Evolutionary conservation across 2,329 filamentous ascomycete genomes (phyloP), one percentile per base, ranked within the genome.

Genomic region (Plenodomus lindquistii): DNA sequence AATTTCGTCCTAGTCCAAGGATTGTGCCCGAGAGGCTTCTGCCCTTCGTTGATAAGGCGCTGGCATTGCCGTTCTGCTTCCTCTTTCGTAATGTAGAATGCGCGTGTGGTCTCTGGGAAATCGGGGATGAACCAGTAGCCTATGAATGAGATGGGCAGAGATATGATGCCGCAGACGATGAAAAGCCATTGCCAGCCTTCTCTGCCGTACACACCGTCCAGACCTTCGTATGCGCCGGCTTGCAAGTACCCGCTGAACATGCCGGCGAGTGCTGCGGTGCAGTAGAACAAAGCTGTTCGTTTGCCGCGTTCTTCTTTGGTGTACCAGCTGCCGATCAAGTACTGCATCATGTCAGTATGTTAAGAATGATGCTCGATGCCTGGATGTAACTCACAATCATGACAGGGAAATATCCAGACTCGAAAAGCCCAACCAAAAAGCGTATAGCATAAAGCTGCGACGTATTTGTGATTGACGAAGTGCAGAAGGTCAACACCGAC

Each of bases 261-360:
- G 7, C 64, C 59, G 7, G 63, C 65, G 1, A 71, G 52, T 2
- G 65, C 57, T 11, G 62, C 63, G 1, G 67, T 66, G 40, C 66
- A 65, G 45, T 63, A 70, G 39, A 71, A 71, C 3, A 71, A 42
- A 1, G 61, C 61, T 2, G 67, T 60, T n/a, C 68, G 62, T 29
- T 69, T 63, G 16, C 64, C 64, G 20, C 68, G 46, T 39, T 71
- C 67, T 37, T 52, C 62, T 43, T 73, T 69, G 0, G 71, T 76
- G 42, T 77, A 78, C 75, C 74, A 78, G 5, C 71, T 73, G 2
- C 72, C 69, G 0, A 77, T 57, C 9, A 76, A 48, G 41, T 67
- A 69, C 51, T 59, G 10, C 1, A 8, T 2, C 6, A 2, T 17
- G 42, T 53, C 48, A 55, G 31, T 18, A 39, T 3, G 8, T 7